Percentiles rank a stretch among this genome's conserved stretches.
Evolutionary conservation across 306 rosid genomes (phyloP).

Genomic region (Prunus fruticosa): DNA sequence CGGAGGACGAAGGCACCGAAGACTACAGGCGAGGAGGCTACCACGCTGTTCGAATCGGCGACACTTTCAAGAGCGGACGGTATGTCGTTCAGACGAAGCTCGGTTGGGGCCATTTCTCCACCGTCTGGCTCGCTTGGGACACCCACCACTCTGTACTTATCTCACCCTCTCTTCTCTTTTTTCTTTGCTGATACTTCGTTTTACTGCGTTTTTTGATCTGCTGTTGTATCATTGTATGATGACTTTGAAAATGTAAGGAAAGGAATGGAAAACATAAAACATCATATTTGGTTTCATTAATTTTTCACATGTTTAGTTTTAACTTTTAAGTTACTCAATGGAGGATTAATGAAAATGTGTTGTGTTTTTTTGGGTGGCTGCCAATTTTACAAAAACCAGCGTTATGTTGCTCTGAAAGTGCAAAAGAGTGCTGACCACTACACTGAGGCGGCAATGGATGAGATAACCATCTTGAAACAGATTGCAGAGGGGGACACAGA

Average conservation of each 20-base stretch:
- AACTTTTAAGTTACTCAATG: neutral
- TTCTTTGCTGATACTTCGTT: neutral
- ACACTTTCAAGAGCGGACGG: conserved; percentile 64
- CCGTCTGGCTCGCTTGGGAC: conserved; percentile 99
- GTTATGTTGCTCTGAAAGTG: conserved; percentile 87
- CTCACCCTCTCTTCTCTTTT: conserved; percentile 9
- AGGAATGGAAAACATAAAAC: neutral
- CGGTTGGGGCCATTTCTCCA: conserved; percentile 99
- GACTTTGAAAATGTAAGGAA: neutral
- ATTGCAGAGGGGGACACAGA: conserved; percentile 82
- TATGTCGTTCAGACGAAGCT: conserved; percentile 88
- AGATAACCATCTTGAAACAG: conserved; percentile 89
- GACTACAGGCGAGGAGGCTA: conserved; percentile 96
- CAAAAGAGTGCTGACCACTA: conserved; percentile 99
- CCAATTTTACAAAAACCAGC: conserved; percentile 41
- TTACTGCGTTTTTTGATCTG: neutral
- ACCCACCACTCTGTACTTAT: conserved; percentile 42
- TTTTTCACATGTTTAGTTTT: neutral
- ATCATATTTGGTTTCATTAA: neutral
- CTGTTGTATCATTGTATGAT: neutral
- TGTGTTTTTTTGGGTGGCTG: conserved; percentile 2
- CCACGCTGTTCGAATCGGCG: conserved; percentile 90
- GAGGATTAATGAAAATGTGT: conserved; percentile 5
- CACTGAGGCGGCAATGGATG: conserved; percentile 96
- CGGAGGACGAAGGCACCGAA: conserved; percentile 97